phyloP scores from a whole-genome alignment of 73 alveolate genomes.

The Blepharisma stoltei region DNA sequence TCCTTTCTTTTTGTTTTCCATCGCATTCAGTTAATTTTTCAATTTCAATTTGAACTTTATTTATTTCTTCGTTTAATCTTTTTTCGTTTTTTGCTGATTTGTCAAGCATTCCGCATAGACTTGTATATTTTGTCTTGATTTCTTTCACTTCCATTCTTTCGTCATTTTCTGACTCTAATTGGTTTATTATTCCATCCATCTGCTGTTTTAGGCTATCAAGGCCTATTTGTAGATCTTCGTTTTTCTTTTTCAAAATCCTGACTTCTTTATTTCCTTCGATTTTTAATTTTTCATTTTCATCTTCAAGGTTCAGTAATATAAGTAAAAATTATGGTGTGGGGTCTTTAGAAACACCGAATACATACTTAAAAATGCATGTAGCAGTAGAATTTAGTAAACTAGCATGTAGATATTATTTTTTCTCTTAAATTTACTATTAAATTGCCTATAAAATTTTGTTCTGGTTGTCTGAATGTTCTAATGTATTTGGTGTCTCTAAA shows the following conservation, averaged over 20 bases:
- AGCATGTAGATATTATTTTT: too few relatives aligned
- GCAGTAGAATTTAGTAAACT: too few relatives aligned
- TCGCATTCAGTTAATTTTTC: conserved; percentile 15
- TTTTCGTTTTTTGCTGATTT: conserved; percentile 3
- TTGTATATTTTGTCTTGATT: background rate
- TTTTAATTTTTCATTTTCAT: conserved; percentile 14
- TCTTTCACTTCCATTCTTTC: conserved; percentile 7
- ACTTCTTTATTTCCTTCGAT: conserved; percentile 25
- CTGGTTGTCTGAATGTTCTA: too few relatives aligned
- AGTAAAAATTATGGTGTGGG: too few relatives aligned
- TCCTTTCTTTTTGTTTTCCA: conserved; percentile 13
- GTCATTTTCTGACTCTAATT: conserved; percentile 16
- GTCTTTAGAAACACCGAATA: too few relatives aligned
- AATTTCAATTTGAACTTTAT: background rate
- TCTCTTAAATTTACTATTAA: too few relatives aligned
- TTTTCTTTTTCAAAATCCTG: conserved; percentile 7
- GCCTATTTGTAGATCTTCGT: background rate
- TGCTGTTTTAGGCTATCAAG: conserved; percentile 2
- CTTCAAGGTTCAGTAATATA: too few relatives aligned
- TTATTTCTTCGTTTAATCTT: background rate
- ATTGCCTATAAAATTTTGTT: too few relatives aligned
- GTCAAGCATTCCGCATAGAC: background rate
- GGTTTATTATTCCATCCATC: background rate
- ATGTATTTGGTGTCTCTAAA: too few relatives aligned
- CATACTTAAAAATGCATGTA: too few relatives aligned